Percentiles rank a stretch among this genome's conserved stretches.
Conservation (phyloP, 1,284 basidiomycete genomes). For the Microbotryum violaceum region DNA sequence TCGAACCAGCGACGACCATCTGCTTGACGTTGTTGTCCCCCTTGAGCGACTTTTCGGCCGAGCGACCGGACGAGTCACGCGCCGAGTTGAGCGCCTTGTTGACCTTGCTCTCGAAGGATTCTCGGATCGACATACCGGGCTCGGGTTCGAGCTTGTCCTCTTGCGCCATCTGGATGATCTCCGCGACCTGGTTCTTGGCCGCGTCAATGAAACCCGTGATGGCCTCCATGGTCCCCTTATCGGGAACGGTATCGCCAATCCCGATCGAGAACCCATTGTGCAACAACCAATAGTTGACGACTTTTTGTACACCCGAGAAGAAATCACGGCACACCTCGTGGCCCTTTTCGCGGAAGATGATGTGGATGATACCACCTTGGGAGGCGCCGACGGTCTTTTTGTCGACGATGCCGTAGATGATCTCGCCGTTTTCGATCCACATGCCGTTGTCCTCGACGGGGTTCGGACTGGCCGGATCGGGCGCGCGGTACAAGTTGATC, state of each 20-base stretch:
- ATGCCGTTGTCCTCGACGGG: slow-evolving; percentile 89
- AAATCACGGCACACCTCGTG: slow-evolving; percentile 85
- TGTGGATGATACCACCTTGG: slow-evolving; percentile 89
- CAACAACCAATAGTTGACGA: slow-evolving; percentile 98
- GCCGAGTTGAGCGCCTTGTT: slow-evolving; percentile 89
- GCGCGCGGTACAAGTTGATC: slow-evolving; percentile 71
- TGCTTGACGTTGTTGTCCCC: slow-evolving; percentile 99
- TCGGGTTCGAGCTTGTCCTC: slow-evolving; percentile 74
- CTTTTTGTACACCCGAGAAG: slow-evolving; percentile 87
- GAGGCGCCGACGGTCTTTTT: slow-evolving; percentile 97
- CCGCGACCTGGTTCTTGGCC: slow-evolving; percentile 66
- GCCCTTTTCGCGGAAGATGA: slow-evolving; percentile 96
- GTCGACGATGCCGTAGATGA: slow-evolving; percentile 90
- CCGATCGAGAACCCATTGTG: slow-evolving; percentile 99
- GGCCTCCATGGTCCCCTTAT: slow-evolving; percentile 73
- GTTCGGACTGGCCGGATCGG: slow-evolving; percentile 70
- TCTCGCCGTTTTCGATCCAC: slow-evolving; percentile 93
- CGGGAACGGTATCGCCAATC: slow-evolving; percentile 97
- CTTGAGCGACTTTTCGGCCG: slow-evolving; percentile 91
- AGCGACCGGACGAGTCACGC: slow-evolving; percentile 90
- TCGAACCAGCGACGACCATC: slow-evolving; percentile 98
- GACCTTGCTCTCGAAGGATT: slow-evolving; percentile 86
- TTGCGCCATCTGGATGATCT: slow-evolving; percentile 68
- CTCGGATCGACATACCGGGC: slow-evolving; percentile 98
- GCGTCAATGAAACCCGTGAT: slow-evolving; percentile 78